phyloP scores from a whole-genome alignment of 1,139 yeast species.

The Debaryomyces psychrophilus region DNA sequence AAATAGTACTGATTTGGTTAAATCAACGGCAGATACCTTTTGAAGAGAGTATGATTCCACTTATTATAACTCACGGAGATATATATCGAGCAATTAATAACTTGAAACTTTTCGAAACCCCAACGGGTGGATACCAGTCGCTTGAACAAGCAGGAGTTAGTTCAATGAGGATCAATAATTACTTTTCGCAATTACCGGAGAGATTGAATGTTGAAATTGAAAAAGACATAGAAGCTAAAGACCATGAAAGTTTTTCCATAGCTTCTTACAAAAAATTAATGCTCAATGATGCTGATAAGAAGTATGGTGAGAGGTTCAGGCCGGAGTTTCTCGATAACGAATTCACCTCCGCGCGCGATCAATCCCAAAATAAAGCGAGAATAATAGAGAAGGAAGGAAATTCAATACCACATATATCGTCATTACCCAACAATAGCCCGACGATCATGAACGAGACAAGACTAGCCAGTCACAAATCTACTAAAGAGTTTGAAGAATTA shows the following conservation, averaged over 20 bases:
- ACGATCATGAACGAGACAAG: neutral
- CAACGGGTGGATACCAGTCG: constrained; percentile 6
- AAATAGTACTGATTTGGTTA: constrained; percentile 12
- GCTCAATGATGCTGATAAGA: constrained; percentile 2
- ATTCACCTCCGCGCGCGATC: neutral
- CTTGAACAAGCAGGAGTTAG: neutral
- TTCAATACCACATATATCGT: constrained; percentile 14
- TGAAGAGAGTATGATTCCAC: constrained; percentile 3
- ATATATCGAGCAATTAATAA: constrained; percentile 5
- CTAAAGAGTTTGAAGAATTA: constrained; percentile 11
- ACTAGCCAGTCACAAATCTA: neutral
- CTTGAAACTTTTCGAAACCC: constrained; percentile 10
- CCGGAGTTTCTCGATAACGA: neutral
- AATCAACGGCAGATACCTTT: constrained; percentile 8
- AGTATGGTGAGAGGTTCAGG: neutral
- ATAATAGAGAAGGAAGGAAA: neutral
- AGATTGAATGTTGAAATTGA: constrained; percentile 9
- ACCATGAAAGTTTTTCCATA: neutral
- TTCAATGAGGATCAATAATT: constrained; percentile 6
- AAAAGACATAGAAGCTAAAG: neutral
- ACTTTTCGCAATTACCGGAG: constrained; percentile 9
- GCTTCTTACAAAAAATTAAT: constrained; percentile 1
- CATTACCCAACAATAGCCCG: constrained; percentile 1
- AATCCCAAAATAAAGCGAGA: neutral
- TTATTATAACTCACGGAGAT: constrained; percentile 6